These are phyloP conservation scores for Isabelozyma heimii DNA, from an alignment of 805 yeast genomes.

Conservation along the genomic window DNA sequence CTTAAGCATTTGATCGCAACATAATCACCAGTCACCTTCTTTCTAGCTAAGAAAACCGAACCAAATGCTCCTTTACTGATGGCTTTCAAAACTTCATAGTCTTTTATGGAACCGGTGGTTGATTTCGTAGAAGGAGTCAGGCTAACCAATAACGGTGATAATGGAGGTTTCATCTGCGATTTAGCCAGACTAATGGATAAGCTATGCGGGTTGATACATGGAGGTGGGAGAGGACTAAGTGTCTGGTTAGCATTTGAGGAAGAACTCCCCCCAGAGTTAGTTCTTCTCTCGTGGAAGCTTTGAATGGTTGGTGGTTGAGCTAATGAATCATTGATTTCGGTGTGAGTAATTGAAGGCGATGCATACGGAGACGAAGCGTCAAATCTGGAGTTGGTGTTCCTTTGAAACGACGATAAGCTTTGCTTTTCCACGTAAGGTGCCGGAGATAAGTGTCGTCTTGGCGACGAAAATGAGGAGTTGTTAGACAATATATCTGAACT, in stretches of 20 bases:
- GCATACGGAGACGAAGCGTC: conserved; percentile 45
- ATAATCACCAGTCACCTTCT: conserved; percentile 87
- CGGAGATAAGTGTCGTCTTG: conserved; percentile 59
- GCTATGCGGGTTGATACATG: neutral
- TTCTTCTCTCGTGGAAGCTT: conserved; percentile 11
- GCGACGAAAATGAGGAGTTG: conserved; percentile 42
- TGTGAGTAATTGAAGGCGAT: conserved; percentile 49
- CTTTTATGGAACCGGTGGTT: conserved; percentile 67
- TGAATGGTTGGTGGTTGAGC: conserved; percentile 1
- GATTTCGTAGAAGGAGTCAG: conserved; percentile 55
- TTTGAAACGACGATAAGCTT: conserved; percentile 62
- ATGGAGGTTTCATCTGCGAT: conserved; percentile 50
- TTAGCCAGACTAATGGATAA: conserved; percentile 4
- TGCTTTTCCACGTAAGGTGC: conserved; percentile 43
- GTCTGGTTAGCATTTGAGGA: conserved; percentile 1
- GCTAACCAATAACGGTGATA: conserved; percentile 77
- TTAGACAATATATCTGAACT: conserved; percentile 15
- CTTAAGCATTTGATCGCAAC: conserved; percentile 91
- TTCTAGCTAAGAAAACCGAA: conserved; percentile 81
- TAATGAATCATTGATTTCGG: conserved; percentile 7
- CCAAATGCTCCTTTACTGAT: conserved; percentile 98
- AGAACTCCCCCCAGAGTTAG: conserved; percentile 16
- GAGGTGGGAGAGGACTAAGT: neutral
- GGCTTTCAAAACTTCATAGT: conserved; percentile 88
- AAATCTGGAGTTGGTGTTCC: conserved; percentile 34